Evolutionary conservation across 2,329 filamentous ascomycete species (phyloP), one percentile per base, ranked within the genome.

Genomic region (Neocatenulostroma microsporum): DNA sequence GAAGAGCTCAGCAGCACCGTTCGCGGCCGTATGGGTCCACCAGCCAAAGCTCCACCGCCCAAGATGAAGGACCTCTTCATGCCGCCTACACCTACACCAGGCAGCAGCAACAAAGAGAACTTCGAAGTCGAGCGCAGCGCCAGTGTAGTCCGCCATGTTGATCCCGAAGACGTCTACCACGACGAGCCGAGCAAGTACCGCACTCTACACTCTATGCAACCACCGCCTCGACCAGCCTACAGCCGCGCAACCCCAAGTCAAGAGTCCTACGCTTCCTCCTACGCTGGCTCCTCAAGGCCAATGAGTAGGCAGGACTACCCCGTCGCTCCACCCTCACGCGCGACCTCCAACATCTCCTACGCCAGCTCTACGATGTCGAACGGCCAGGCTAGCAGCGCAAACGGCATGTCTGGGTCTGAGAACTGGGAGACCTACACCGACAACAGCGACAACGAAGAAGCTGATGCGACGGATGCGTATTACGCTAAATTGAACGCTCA

Each of bases 351-450:
- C 35, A 48, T 46, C 4, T 55, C 50, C 30, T 57, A 58, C 35
- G 57, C 52, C 14, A 58, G 53, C 9, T 60, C 56, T 8, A 42
- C 56, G 24, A 50, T 58, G 51, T 44, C 58, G 49, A 55, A 27
- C 42, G 41, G 33, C 50, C 38, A 51, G 46, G 32, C 53, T 50
- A 50, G n/a, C 42, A 24, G 23, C 23, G 23, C n/a, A 8, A 24
- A 24, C n/a, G 23, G 23, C 8, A 34, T 54, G 25, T 83, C 18
- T 4, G 85, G 84, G 1, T 94, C 85, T 3, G 89, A 96, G 63
- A 96, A 96, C 60, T 96, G 89, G 89, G 89, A 96, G 62, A 94
- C 88, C 8, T 96, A 91, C 53, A 88, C 91, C 50, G 85, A 94
- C 40, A 47, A 48, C 33, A 56, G 50, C 1, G 58, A 59, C 20